These are phyloP conservation scores for Butyriboletus appendiculatus DNA, from an alignment of 1,284 basidiomycete genomes.

Conservation along the genomic window DNA sequence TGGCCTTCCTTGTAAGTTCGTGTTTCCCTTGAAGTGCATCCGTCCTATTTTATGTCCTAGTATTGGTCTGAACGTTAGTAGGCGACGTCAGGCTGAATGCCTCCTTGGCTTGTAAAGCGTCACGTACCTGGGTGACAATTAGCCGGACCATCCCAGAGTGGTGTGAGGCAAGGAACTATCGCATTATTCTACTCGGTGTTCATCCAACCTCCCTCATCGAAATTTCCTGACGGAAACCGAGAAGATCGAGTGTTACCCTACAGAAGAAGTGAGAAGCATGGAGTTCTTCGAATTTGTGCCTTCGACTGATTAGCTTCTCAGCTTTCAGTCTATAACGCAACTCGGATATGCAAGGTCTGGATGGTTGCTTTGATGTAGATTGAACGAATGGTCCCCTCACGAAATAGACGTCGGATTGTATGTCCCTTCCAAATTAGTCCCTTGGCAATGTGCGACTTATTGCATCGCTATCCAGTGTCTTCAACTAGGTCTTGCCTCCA, in stretches of 20 bases:
- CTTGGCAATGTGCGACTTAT: conserved; percentile 18
- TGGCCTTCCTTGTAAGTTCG: too few species aligned
- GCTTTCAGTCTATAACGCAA: not conserved
- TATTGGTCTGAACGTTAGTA: not conserved
- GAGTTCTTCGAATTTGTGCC: not conserved
- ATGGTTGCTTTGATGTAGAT: conserved; percentile 29
- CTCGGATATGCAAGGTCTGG: conserved; percentile 15
- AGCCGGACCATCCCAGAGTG: not conserved
- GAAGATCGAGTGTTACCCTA: not conserved
- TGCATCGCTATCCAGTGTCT: conserved; percentile 21
- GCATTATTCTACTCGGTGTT: not conserved
- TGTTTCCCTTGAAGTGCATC: too few species aligned
- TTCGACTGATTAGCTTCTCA: not conserved
- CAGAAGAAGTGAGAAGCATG: too few species aligned
- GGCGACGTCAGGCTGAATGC: too few species aligned
- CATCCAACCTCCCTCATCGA: not conserved
- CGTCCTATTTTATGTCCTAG: not conserved
- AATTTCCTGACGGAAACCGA: not conserved
- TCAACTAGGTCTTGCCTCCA: not conserved
- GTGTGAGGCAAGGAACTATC: not conserved
- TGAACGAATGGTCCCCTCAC: conserved; percentile 5
- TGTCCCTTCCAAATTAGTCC: conserved; percentile 4
- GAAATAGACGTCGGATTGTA: conserved; percentile 22
- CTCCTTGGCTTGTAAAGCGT: too few species aligned
- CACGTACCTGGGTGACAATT: not conserved